Base-by-base conservation (phyloP, 352 stramenopile species). In the Phytophthora rubi region DNA sequence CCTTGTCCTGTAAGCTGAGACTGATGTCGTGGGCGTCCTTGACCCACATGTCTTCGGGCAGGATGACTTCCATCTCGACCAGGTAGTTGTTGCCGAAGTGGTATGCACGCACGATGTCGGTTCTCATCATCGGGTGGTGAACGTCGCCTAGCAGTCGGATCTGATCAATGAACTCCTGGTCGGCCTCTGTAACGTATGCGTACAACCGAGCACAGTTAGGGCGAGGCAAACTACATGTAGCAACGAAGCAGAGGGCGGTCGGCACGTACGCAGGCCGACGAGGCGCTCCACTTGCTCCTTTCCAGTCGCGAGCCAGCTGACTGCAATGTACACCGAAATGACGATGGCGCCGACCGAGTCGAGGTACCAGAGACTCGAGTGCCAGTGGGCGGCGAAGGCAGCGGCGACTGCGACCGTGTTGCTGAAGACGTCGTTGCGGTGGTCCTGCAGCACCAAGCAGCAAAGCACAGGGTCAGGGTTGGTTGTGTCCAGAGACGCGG, bases 51-150 rank as follows among this genome's bases (percentile, higher is more conserved):
- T 91, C 81, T 55, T 92, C 82, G 2, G 96, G 95, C 52, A 94
- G 55, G 49, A 95, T 89, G 15, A 95, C 86, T 68, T 95, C 88
- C 59, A 95, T 73, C 64, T 95, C 88, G 23, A 95, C 88, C 26
- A 99, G 79, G 70, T 98, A 99, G 72, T 98, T 98, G 68, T 96
- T 97, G 62, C 97, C 97, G 74, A 99, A 99, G 71, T 99, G 95
- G 75, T 99, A 99, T 6, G 92, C 92, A 23, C 92, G 88, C 26
- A 97, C 81, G 32, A 98, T 97, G 73, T 99, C 97, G 2, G 97
- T 92, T 62, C 89, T 80, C 83, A 99, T 97, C 52, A 88, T 64
- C 9, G 85, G 85, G 62, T 97, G 91, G 68, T 97, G 91, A 44
- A 89, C 77, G 59, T 97, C 83, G 2, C 90, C 94, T n/a, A 98